Evolutionary conservation across 495 filamentous ascomycete genomes (phyloP).

Genomic region (Penicillium cosmopolitanum): DNA sequence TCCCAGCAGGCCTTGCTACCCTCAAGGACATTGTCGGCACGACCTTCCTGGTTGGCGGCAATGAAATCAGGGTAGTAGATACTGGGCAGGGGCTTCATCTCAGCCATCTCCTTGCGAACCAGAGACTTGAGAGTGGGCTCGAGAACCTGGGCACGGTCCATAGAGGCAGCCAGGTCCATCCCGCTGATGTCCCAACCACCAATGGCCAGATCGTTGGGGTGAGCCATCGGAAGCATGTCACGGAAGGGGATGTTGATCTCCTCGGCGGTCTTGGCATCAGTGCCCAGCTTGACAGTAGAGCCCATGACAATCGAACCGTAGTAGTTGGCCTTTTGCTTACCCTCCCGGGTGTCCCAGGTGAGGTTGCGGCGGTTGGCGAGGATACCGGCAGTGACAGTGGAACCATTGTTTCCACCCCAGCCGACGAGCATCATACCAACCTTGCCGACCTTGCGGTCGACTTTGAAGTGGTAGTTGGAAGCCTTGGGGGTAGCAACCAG

Average conservation of each 20-base stretch:
- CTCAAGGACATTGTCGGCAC: constrained; percentile 87
- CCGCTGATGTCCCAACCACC: constrained; percentile 97
- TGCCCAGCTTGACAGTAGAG: constrained; percentile 95
- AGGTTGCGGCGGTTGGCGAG: constrained; percentile 89
- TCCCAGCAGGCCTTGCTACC: constrained; percentile 81
- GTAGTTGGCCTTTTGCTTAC: constrained; percentile 85
- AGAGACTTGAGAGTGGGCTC: constrained; percentile 88
- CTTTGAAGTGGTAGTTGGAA: constrained; percentile 95
- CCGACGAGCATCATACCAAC: constrained; percentile 97
- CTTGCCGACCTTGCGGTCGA: constrained; percentile 91
- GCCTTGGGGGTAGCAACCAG: constrained; percentile 85
- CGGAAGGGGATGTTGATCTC: constrained; percentile 98
- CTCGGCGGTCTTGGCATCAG: constrained; percentile 77
- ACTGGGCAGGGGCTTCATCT: constrained; percentile 86
- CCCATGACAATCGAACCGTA: constrained; percentile 97
- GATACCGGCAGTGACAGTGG: constrained; percentile 96
- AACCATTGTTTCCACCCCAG: constrained; percentile 98
- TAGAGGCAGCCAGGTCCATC: constrained; percentile 85
- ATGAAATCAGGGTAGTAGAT: constrained; percentile 99
- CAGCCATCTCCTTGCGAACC: constrained; percentile 90
- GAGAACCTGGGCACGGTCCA: constrained; percentile 94
- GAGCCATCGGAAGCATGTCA: constrained; percentile 92
- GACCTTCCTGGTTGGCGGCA: constrained; percentile 96
- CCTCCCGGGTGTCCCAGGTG: constrained; percentile 92
- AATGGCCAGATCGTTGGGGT: constrained; percentile 93